Base-by-base conservation (phyloP, 2,329 filamentous ascomycete genomes). In the Pseudogymnoascus sp. region DNA sequence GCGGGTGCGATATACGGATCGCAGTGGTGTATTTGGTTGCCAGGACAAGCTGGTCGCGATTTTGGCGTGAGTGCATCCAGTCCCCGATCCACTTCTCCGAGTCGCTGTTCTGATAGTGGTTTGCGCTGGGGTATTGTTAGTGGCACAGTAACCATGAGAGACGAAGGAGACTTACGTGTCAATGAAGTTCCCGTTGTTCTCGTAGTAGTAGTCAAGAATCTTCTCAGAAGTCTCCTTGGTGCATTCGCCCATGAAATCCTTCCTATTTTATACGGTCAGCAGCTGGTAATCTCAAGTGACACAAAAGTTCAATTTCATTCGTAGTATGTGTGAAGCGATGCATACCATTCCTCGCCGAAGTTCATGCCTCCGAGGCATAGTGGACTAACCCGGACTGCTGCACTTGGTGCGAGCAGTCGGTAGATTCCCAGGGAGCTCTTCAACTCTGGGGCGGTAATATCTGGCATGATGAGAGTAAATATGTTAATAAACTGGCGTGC, bases 21-120 rank as follows among this genome's bases (percentile, higher is more conserved):
- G 82, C 82, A 23, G 82, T 86, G 0, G 84, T 85, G 72, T 80
- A 89, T 71, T 91, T 91, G 63, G 87, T 90, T 0, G 88, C 86
- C 62, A 90, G 78, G 14, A 90, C 86, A 74, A 91, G 83, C 71
- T 89, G 78, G 67, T 89, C 87, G 23, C 89, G 82, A 64, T 83
- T 83, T n/a, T 81, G 78, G 8, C 85, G 81, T 65, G 81, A 80
- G 69, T 80, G 78, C 84, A 89, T 87, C 87, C 88, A 91, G 68
- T 88, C 85, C 37, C 88, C 88, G 63, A 91, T 77, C 83, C 87
- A 88, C 61, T 70, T 73, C 73, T 90, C 88, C 0, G 82, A 85
- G 69, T 87, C 74, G 61, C 82, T 83, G 64, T 80, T 68, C 68
- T 86, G 81, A 73, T 86, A 87, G 68, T 78, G 79, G 74, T 81